Evolutionary conservation across 2,329 filamentous ascomycete genomes (phyloP), one percentile per base, ranked within the genome.

Genomic region (Xylaria sp.): DNA sequence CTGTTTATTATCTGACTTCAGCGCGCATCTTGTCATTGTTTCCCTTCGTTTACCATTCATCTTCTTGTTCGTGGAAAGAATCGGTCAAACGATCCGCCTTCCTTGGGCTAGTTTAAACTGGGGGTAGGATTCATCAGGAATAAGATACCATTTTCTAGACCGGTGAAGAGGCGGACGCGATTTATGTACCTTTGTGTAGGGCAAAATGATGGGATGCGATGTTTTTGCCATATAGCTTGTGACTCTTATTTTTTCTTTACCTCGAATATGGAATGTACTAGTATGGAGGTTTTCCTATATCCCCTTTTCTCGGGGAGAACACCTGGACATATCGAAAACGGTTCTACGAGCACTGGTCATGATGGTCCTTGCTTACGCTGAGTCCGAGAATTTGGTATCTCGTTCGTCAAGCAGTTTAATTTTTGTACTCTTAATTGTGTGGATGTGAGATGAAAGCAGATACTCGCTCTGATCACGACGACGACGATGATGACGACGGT

Each of bases 1-100:
- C 71, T 62, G 64, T 52, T 54, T 50, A 65, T 72, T 63, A 48
- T 73, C 57, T 70, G 66, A 68, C 70, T 67, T 69, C 12, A 74
- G 66, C 69, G 71, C 66, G 69, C 67, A 68, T 66, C 20, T 71
- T 61, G 25, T 54, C 23, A 61, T 65, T 65, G 62, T 44, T 18
- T 5, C 12, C 13, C 15, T 44, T 41, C 55, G 41, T 62, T 66
- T 52, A 57, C 48, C 59, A 9, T 13, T 46, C 41, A 34, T 60
- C 18, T 44, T 44, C 13, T 63, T 13, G 12, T 54, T 9, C 10
- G 34, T 4, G 41, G 41, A 56, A 25, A 54, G 66, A 12, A n/a
- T 34, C 23, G 44, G 46, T 50, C 32, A 23, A 44, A 61, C 52
- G 23, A 59, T 15, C 34, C n/a, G 28, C 50, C n/a, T 39, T 44